phyloP scores from a whole-genome alignment of 1,284 basidiomycete species.

The Leucoagaricus sp. region DNA sequence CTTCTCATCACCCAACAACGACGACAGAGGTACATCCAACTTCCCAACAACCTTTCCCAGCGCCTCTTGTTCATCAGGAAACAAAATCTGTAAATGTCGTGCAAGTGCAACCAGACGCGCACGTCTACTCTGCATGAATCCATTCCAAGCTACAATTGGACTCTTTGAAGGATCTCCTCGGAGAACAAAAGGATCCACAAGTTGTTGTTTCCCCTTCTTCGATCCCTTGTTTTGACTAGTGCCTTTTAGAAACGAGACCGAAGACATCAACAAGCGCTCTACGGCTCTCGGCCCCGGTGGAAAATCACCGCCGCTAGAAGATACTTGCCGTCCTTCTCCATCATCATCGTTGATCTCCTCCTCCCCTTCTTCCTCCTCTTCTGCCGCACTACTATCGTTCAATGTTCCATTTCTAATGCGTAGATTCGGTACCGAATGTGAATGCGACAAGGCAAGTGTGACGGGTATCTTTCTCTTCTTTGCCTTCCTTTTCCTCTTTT shows the following conservation, averaged over 20 bases:
- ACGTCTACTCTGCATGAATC: slow-evolving; percentile 32
- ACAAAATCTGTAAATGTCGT: slow-evolving; percentile 55
- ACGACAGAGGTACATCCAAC: slow-evolving; percentile 17
- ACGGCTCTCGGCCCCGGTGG: not conserved
- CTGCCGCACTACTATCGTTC: not conserved
- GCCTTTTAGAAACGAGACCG: not conserved
- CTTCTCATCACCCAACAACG: not conserved
- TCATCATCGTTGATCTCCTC: too few species aligned
- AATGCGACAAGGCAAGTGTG: slow-evolving; percentile 17
- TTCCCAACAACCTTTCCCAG: slow-evolving; percentile 41
- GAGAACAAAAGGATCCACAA: not conserved
- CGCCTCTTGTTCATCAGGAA: slow-evolving; percentile 52
- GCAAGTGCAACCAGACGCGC: slow-evolving; percentile 54
- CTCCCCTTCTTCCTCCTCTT: slow-evolving; percentile 1
- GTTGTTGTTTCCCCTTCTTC: not conserved
- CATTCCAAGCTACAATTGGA: too few species aligned
- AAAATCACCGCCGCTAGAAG: not conserved
- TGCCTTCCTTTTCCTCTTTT: slow-evolving; percentile 22
- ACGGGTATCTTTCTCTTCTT: slow-evolving; percentile 32
- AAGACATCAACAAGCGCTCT: not conserved
- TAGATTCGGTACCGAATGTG: slow-evolving; percentile 9
- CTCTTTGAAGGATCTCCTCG: not conserved
- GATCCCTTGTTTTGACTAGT: not conserved
- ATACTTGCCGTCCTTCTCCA: not conserved
- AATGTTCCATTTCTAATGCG: not conserved